Evolutionary conservation across 2,329 filamentous ascomycete genomes (phyloP), one percentile per base, ranked within the genome.

Genomic region (Pseudocercospora eumusae): DNA sequence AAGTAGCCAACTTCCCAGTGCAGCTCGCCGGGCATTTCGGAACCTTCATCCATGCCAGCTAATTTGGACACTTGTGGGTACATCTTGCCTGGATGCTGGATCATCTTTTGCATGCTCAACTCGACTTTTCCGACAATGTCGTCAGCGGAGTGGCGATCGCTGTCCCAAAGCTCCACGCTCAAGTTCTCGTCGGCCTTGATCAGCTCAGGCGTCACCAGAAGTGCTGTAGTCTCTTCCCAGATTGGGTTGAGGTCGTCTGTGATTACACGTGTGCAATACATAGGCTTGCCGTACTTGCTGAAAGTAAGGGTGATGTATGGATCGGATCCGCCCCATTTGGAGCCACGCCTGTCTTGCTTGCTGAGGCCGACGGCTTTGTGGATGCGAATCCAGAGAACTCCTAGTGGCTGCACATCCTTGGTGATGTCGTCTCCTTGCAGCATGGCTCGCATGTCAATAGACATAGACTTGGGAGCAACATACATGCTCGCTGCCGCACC

Each of bases 1-100:
- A 97, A 98, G 79, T 90, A 98, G 6, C 93, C 95, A 52, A 98
- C 92, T 75, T 97, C 93, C 93, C 93, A 98, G 73, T 96, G 88
- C 42, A 99, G 83, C 73, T 96, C 88, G 27, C 95, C 93, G 0
- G 95, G 95, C 92, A 98, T 98, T 55, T 85, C 84, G 68, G 86
- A 93, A 11, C 89, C 92, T 21, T 91, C 88, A 70, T 95, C 89
- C 78, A 96, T 86, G 10, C 93, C 93, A 27, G 85, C 82, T 1
- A 98, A 84, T 69, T 88, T 92, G 0, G 92, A 96, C 7, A 91
- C 84, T 69, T 96, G 92, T 4, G 91, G 89, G 69, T 93, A 96
- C 91, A 97, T 96, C 71, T 90, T 91, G 36, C 93, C 91, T 0
- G 93, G 92, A 73, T 97, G 90, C 71, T 96, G 90, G 62, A 98